These are phyloP conservation scores for Ustulina deusta DNA, from an alignment of 2,329 filamentous ascomycete species.

Conservation along the genomic window DNA sequence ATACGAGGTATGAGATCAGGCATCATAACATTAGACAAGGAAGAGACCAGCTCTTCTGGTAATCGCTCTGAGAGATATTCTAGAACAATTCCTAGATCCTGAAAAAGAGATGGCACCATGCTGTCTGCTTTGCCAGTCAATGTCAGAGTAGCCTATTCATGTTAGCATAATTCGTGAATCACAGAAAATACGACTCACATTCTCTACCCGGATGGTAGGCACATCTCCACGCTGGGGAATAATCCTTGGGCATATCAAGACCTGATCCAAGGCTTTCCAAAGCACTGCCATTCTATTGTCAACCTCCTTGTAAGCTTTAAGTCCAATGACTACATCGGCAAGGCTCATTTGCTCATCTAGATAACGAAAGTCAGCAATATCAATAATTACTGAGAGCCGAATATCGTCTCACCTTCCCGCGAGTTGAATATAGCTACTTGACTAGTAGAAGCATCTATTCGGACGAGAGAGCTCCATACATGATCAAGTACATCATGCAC, in stretches of 20 bases:
- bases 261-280: slow-evolving; percentile 72
- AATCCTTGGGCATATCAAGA: slow-evolving; percentile 71
- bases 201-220: slow-evolving; percentile 57
- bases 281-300: slow-evolving; percentile 70
- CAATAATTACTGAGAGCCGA: not conserved
- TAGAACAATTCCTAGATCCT: slow-evolving; percentile 65
- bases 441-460: slow-evolving; percentile 67
- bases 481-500: slow-evolving; percentile 74
- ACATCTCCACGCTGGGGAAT: slow-evolving; percentile 53
- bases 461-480: slow-evolving; percentile 78
- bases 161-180: slow-evolving; percentile 36
- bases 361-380: slow-evolving; percentile 41
- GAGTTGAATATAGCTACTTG: slow-evolving; percentile 68
- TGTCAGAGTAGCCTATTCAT: slow-evolving; percentile 57
- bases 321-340: slow-evolving; percentile 65
- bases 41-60: slow-evolving; percentile 65
- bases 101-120: slow-evolving; percentile 64
- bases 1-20: slow-evolving; percentile 75
- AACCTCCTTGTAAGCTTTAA: slow-evolving; percentile 71
- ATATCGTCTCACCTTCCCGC: slow-evolving; percentile 58
- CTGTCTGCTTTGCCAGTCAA: slow-evolving; percentile 58
- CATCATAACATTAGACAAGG: slow-evolving; percentile 77
- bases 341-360: slow-evolving; percentile 65
- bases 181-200: slow-evolving; percentile 50
- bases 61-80: slow-evolving; percentile 64